These are phyloP conservation scores for Xylaria sp. DNA, from an alignment of 2,329 filamentous ascomycete genomes.

Conservation along the genomic window DNA sequence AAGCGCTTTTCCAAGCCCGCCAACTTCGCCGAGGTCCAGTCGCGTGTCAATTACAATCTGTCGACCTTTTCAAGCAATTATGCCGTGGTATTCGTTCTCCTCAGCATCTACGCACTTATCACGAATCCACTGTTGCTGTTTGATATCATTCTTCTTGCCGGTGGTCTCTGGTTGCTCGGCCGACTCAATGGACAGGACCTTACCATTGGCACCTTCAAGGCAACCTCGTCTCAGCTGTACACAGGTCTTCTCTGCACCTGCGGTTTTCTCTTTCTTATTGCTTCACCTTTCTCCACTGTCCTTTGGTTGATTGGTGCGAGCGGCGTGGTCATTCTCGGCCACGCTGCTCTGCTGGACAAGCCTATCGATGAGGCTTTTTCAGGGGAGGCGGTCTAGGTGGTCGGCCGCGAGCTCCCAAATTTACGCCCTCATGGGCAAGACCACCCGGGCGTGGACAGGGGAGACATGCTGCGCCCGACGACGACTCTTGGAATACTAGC, in stretches of 20 bases:
- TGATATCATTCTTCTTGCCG: slow-evolving; percentile 85
- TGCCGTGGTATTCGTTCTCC: slow-evolving; percentile 89
- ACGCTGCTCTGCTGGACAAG: slow-evolving; percentile 96
- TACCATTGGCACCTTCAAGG: slow-evolving; percentile 80
- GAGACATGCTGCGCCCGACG: slow-evolving; percentile 62
- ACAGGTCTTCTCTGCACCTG: slow-evolving; percentile 83
- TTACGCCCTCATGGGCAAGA: slow-evolving; percentile 98
- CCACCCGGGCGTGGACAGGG: slow-evolving; percentile 87
- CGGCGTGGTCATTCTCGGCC: slow-evolving; percentile 90
- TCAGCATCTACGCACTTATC: slow-evolving; percentile 92
- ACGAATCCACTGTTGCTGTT: slow-evolving; percentile 88
- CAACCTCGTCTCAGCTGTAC: slow-evolving; percentile 92
- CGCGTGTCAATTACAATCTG: slow-evolving; percentile 95
- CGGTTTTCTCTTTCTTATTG: slow-evolving; percentile 82
- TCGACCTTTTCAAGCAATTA: slow-evolving; percentile 99
- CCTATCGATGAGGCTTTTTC: slow-evolving; percentile 99
- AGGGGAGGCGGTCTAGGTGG: slow-evolving; percentile 99
- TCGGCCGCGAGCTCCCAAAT: slow-evolving; percentile 99
- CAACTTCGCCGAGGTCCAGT: slow-evolving; percentile 89
- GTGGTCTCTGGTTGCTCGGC: slow-evolving; percentile 88
- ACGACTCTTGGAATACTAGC: slow-evolving; percentile 47
- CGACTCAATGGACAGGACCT: slow-evolving; percentile 89
- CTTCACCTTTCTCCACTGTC: slow-evolving; percentile 82
- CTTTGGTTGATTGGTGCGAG: slow-evolving; percentile 97
- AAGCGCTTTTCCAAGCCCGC: slow-evolving; percentile 94